These are phyloP conservation scores for Setaria viridis DNA, from an alignment of 202 grass and related monocot species.

Conservation along the genomic window DNA sequence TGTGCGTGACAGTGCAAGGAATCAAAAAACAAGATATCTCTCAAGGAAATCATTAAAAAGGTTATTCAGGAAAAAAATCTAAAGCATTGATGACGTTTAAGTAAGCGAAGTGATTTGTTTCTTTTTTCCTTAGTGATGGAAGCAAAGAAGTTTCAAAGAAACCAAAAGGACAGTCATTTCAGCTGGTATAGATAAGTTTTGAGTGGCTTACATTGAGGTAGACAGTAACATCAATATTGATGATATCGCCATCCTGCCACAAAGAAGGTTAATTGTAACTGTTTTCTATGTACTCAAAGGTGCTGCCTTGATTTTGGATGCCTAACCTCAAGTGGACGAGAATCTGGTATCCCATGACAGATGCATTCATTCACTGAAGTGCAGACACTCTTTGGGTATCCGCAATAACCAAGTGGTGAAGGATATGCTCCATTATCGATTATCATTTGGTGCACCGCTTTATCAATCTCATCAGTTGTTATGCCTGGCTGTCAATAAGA, in stretches of 20 bases:
- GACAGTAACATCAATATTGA: conserved; percentile 97
- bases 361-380: conserved; percentile 99
- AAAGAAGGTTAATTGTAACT: conserved; percentile 36
- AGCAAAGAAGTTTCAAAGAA: not conserved
- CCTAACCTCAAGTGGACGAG: conserved; percentile 85
- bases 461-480: conserved; percentile 98
- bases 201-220: conserved; percentile 86
- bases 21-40: conserved; percentile 14
- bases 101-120: not conserved
- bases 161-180: conserved; percentile 28
- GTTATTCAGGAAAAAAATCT: conserved; percentile 3
- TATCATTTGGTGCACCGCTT: conserved; percentile 95
- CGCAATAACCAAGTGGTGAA: conserved; percentile 90
- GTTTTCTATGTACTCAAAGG: conserved; percentile 11
- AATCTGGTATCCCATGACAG: conserved; percentile 97
- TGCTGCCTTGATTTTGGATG: conserved; percentile 11
- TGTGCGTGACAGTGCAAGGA: conserved; percentile 8
- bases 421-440: conserved; percentile 95
- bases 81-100: conserved; percentile 7
- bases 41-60: not conserved
- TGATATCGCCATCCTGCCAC: conserved; percentile 91
- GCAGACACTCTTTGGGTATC: conserved; percentile 93
- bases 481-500: conserved; percentile 89
- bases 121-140: not conserved
- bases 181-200: conserved; percentile 4